A percentile compares a stretch with the other conserved stretches of the same genome.
Evolutionary conservation across 345 rosid species (phyloP).

Genomic region (Eucalyptus curtisii): DNA sequence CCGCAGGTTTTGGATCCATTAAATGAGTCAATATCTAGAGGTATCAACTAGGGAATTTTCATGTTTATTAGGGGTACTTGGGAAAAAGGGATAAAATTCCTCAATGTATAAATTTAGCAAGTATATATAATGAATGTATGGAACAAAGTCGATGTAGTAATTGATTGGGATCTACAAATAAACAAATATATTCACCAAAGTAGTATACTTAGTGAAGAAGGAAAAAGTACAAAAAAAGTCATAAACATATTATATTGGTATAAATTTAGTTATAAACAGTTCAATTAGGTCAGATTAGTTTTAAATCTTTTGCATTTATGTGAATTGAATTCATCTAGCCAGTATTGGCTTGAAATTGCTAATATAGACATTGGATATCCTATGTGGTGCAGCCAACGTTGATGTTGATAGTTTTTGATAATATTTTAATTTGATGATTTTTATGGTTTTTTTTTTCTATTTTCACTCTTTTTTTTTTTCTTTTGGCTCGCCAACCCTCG

Average conservation of each 20-base stretch:
- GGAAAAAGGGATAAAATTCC: neutral
- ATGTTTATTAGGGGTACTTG: neutral
- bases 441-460: rapidly evolving
- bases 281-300: rapidly evolving
- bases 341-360: no score
- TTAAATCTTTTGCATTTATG: no score
- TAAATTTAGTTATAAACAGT: rapidly evolving
- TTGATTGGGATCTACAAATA: neutral
- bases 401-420: no score
- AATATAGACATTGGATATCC: rapidly evolving
- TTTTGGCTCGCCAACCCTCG: no score
- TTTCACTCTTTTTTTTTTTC: no score
- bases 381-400: rapidly evolving
- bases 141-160: neutral
- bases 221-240: rapidly evolving
- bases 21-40: neutral
- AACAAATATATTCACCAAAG: neutral
- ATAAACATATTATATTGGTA: rapidly evolving
- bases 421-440: no score
- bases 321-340: no score
- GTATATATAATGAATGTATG: neutral
- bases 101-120: neutral
- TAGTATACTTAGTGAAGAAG: neutral
- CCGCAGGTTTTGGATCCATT: neutral
- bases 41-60: neutral